These are phyloP conservation scores for Hypomontagnella monticulosa DNA, from an alignment of 495 filamentous ascomycete genomes.

Conservation along the genomic window DNA sequence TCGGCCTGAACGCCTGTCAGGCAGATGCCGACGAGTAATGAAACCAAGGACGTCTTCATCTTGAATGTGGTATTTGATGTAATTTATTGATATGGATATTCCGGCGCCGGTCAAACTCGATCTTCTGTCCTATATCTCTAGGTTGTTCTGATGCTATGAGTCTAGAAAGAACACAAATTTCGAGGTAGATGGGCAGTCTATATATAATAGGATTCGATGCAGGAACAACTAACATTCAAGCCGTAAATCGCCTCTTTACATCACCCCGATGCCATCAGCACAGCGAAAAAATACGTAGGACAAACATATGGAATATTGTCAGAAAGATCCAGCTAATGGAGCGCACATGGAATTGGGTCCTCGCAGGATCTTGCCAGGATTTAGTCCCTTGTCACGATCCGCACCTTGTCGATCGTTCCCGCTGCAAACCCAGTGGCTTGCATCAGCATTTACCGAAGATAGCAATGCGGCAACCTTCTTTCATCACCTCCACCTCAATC, in stretches of 20 bases:
- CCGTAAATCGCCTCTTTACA: constrained; percentile 9
- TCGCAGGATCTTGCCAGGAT: constrained; percentile 22
- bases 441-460: constrained; percentile 24
- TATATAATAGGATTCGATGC: constrained; percentile 7
- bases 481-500: not conserved
- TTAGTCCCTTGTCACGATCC: constrained; percentile 7
- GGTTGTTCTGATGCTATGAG: not conserved
- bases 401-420: constrained; percentile 26
- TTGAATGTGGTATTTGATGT: constrained; percentile 4
- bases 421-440: constrained; percentile 5
- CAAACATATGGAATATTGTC: not conserved
- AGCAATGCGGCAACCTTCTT: not conserved
- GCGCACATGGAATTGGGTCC: not conserved
- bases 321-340: not conserved
- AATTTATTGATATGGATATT: not conserved
- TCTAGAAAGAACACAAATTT: not conserved
- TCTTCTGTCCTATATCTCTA: not conserved
- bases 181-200: not conserved
- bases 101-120: not conserved
- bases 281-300: not conserved
- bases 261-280: constrained; percentile 6
- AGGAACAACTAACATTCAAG: not conserved
- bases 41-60: constrained; percentile 35
- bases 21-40: constrained; percentile 31
- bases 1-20: constrained; percentile 34